phyloP scores from a whole-genome alignment of 2,329 filamentous ascomycete species.

The Hymenoscyphus fraxineus region DNA sequence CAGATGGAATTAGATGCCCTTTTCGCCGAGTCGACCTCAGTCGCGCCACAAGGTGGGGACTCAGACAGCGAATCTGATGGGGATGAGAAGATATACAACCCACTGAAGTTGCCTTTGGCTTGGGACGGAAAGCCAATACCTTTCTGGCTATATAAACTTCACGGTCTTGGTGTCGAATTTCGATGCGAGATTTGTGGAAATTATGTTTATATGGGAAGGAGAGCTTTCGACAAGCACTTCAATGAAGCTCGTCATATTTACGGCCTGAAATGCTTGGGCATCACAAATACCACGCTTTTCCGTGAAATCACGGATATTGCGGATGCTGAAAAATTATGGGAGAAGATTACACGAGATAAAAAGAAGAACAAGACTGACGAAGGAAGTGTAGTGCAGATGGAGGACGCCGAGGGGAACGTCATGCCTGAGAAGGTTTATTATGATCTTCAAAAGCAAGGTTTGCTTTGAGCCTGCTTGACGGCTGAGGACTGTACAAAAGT shows the following conservation, averaged over 20 bases:
- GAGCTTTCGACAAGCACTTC: conserved; percentile 98
- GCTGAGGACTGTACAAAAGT: conserved; percentile 11
- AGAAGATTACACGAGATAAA: conserved; percentile 84
- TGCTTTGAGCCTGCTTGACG: conserved; percentile 50
- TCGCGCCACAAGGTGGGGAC: conserved; percentile 40
- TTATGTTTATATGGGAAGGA: conserved; percentile 96
- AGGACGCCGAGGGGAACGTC: conserved; percentile 94
- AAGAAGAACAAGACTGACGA: conserved; percentile 72
- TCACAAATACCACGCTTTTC: conserved; percentile 87
- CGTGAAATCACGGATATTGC: conserved; percentile 90
- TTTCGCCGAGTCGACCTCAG: conserved; percentile 55
- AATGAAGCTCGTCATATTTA: conserved; percentile 91
- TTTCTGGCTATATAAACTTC: conserved; percentile 97
- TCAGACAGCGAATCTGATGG: conserved; percentile 69
- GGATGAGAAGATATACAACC: conserved; percentile 91
- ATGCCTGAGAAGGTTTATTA: conserved; percentile 99
- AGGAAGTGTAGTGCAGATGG: conserved; percentile 94
- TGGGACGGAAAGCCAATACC: conserved; percentile 99
- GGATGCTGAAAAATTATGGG: conserved; percentile 84
- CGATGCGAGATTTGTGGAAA: conserved; percentile 96
- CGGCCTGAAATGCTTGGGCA: conserved; percentile 87
- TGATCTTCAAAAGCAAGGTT: conserved; percentile 87
- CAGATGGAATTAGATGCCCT: conserved; percentile 90
- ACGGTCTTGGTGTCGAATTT: conserved; percentile 92
- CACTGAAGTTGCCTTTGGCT: conserved; percentile 87